phyloP scores from a whole-genome alignment of 2,329 filamentous ascomycete species.

The Colletotrichum camelliae region DNA sequence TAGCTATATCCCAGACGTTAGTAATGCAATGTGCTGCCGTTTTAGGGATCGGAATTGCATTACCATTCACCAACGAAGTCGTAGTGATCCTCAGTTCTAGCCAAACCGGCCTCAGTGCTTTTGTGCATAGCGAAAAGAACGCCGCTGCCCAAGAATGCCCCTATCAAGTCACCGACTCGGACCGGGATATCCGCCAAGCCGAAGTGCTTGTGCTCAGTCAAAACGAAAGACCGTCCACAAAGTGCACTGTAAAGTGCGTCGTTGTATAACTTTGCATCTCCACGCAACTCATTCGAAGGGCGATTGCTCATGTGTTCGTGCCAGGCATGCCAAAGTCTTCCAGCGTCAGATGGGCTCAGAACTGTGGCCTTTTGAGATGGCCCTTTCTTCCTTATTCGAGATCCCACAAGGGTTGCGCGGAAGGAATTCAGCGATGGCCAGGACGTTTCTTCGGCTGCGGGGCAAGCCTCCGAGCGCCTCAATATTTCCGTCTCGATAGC shows the following conservation, averaged over 20 bases:
- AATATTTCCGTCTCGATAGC: neutral
- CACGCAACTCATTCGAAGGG: neutral
- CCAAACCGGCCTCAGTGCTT: accelerated
- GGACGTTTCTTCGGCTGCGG: accelerated
- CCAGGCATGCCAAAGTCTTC: neutral
- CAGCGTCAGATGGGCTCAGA: neutral
- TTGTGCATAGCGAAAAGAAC: neutral
- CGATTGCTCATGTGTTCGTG: neutral
- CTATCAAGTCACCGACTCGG: accelerated
- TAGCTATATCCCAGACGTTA: no score
- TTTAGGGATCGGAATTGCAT: no score
- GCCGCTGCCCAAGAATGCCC: accelerated
- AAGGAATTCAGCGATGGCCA: neutral
- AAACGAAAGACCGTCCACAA: neutral
- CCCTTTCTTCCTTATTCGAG: neutral
- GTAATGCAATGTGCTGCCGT: no score
- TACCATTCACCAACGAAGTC: no score
- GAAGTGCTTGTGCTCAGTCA: neutral
- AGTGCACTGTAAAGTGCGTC: neutral
- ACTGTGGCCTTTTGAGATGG: accelerated
- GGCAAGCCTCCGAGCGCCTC: accelerated
- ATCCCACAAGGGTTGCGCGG: accelerated
- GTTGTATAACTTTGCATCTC: neutral
- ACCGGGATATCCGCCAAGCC: neutral
- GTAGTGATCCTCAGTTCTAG: no score